Conservation (phyloP, 768 basidiomycete genomes). For the Clitopilus passeckerianus region DNA sequence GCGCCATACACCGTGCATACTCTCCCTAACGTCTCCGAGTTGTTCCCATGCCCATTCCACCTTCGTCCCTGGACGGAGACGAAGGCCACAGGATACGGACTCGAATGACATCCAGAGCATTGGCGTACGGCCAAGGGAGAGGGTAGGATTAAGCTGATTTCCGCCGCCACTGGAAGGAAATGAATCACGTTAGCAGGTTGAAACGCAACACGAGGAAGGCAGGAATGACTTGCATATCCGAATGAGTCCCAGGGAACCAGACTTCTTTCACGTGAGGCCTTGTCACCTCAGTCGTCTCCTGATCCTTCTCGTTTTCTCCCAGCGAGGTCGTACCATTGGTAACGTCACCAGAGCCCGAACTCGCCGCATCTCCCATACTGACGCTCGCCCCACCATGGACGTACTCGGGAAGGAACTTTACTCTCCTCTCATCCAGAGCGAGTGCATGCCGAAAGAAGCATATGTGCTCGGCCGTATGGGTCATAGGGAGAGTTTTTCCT, state of each 20-base stretch:
- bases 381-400: slow-evolving; percentile 15
- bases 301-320: neutral
- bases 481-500: slow-evolving; percentile 22
- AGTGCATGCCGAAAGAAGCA: slow-evolving; percentile 42
- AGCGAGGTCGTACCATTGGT: no score
- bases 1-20: neutral
- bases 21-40: neutral
- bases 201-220: neutral
- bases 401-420: slow-evolving; percentile 43
- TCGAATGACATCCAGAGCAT: neutral
- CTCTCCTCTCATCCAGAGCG: slow-evolving; percentile 41
- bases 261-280: slow-evolving; percentile 6
- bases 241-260: slow-evolving; percentile 8
- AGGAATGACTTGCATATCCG: slow-evolving; percentile 3
- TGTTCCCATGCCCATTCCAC: neutral
- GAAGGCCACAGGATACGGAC: neutral
- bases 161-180: neutral
- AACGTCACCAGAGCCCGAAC: no score
- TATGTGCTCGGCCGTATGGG: slow-evolving; percentile 22
- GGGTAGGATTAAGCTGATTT: neutral
- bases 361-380: neutral
- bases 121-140: neutral
- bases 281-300: neutral
- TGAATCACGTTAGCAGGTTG: neutral
- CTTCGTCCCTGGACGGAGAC: neutral